phyloP scores from a whole-genome alignment of 306 rosid genomes.

The Nissolia schottii region DNA sequence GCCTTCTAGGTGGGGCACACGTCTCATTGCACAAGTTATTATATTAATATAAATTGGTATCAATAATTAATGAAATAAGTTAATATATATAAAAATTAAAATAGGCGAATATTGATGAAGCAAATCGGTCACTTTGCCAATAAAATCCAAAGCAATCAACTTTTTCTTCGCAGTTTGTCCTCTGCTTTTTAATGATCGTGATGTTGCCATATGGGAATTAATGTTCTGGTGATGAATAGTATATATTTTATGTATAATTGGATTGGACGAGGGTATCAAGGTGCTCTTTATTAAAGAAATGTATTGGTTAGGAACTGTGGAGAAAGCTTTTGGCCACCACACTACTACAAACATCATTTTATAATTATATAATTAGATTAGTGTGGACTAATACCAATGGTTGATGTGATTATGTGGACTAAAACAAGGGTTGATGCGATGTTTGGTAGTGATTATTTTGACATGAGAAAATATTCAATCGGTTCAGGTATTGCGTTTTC shows the following conservation, averaged over 20 bases:
- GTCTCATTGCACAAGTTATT: constrained; percentile 5
- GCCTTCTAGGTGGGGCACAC: constrained; percentile 9
- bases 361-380: not conserved
- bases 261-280: constrained; percentile 2
- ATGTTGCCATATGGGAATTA: not conserved
- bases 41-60: too few relatives aligned
- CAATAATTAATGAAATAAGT: not conserved
- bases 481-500: not conserved
- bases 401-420: not conserved
- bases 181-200: not conserved
- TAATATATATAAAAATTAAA: not conserved
- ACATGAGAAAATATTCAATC: constrained; percentile 11
- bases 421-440: not conserved
- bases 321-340: not conserved
- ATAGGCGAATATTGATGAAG: not conserved
- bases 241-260: not conserved
- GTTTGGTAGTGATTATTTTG: constrained; percentile 25
- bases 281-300: not conserved
- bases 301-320: not conserved
- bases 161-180: not conserved
- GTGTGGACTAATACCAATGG: constrained; percentile 1
- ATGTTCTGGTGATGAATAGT: not conserved
- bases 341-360: not conserved
- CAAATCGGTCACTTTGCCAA: not conserved
- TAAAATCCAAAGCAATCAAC: not conserved